Evolutionary conservation across 495 filamentous ascomycete species (phyloP), one percentile per base, ranked within the genome.

Genomic region (Acidomyces sp.): DNA sequence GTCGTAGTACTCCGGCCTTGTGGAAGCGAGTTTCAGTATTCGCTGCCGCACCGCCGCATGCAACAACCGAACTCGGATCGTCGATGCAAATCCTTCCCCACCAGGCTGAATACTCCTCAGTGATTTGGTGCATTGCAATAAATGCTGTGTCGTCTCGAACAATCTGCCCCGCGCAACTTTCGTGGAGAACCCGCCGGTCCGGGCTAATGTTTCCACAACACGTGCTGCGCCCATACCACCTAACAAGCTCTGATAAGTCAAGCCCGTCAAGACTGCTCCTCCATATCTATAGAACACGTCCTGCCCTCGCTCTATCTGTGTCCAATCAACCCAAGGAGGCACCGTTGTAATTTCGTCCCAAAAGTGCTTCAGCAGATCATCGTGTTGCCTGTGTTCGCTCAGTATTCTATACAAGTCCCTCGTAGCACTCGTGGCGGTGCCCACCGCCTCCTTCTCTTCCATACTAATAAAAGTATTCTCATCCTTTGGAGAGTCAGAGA

Each of bases 281-380:
- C 74, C 78, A 54, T 88, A 90, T 15, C 84, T 49, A 38, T 66
- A 60, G 39, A 62, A 62, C 4, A 63, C 61, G 33, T 73, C 65
- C 55, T 84, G 80, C 0, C 75, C 80, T 51, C 81, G 61, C 46
- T 69, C 61, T 47, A 93, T 79, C 54, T 85, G 81, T 7, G 70
- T 66, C 82, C 81, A 90, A 56, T 85, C 75, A 1, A 92, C 84
- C 83, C 83, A 92, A 11, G 67, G 60, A 0, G 82, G 85, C 15
- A 85, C 58, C 1, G 71, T 77, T 48, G 75, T 78, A 35, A 83
- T 63, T 52, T 88, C 67, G 0, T 46, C 54, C 83, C 82, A 86
- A 4, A 92, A 54, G 23, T 67, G 51, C 6, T 59, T 49, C 22
- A 86, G 63, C 37, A 68, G 70, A 5, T 68, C 62, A 53, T 86